A percentile compares a stretch with the other conserved stretches of the same genome.
phyloP scores from a whole-genome alignment of 257 asterid genomes.

The Nicotiana obtusifolia region DNA sequence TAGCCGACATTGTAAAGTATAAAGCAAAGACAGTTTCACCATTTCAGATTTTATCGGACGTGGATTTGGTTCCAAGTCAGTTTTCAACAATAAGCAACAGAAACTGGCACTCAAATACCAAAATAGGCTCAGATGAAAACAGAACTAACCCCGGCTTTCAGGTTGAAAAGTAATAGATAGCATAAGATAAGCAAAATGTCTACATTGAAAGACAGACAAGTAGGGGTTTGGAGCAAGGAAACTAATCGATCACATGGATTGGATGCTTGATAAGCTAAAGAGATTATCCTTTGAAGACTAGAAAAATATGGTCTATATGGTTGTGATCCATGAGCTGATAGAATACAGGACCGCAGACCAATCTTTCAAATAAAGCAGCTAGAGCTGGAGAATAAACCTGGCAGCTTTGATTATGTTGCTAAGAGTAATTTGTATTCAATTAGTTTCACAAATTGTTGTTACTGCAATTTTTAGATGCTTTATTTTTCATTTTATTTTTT shows the following conservation, averaged over 20 bases:
- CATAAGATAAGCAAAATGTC: neutral
- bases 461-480: neutral
- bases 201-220: neutral
- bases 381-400: neutral
- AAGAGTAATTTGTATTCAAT: neutral
- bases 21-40: neutral
- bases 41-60: neutral
- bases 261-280: neutral
- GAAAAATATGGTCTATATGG: neutral
- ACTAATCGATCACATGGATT: neutral
- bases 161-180: neutral
- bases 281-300: neutral
- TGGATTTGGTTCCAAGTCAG: neutral
- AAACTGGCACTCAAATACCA: neutral
- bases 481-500: no score
- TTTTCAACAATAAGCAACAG: neutral
- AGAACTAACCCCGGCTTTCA: neutral
- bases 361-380: neutral
- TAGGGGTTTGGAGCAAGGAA: neutral
- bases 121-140: neutral
- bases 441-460: neutral
- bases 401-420: neutral
- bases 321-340: neutral
- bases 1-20: neutral
- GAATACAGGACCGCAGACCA: neutral